A percentile compares a stretch with the other conserved stretches of the same genome.
Evolutionary conservation across 192 early-diverging fungal genomes (phyloP).

Genomic region (Spizellomyces sp.): DNA sequence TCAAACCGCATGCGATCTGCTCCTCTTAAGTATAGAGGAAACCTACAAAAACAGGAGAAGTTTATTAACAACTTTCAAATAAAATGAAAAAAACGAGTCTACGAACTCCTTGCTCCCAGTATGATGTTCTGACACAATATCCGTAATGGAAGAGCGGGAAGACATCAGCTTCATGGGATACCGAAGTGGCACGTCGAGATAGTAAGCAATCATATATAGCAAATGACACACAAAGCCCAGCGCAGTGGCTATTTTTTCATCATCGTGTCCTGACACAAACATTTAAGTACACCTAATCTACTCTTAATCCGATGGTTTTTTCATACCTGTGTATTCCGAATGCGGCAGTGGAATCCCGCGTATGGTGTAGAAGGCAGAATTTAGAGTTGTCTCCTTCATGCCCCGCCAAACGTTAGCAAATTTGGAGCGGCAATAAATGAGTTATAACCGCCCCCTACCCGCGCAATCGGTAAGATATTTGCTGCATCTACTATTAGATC

Average conservation of each 20-base stretch:
- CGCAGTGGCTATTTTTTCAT: slow-evolving; percentile 68
- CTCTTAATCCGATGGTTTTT: neutral
- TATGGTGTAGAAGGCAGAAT: slow-evolving; percentile 27
- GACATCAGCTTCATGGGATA: slow-evolving; percentile 79
- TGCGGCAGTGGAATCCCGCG: slow-evolving; percentile 40
- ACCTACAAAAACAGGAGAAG: slow-evolving; percentile 45
- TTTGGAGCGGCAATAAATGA: neutral
- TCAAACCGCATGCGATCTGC: slow-evolving; percentile 72
- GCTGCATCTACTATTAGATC: slow-evolving; percentile 25
- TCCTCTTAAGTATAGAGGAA: slow-evolving; percentile 73
- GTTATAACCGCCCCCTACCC: slow-evolving; percentile 5
- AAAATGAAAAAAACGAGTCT: neutral
- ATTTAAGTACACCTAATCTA: neutral
- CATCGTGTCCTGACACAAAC: slow-evolving; percentile 24
- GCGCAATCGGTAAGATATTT: slow-evolving; percentile 40
- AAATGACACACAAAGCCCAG: slow-evolving; percentile 73
- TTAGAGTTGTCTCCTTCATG: too few relatives aligned
- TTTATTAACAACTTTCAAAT: neutral
- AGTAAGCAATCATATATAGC: slow-evolving; percentile 68
- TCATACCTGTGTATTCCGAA: slow-evolving; percentile 38
- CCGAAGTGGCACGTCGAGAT: slow-evolving; percentile 67
- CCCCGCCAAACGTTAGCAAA: neutral
- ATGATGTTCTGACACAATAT: slow-evolving; percentile 38
- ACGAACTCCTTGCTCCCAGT: slow-evolving; percentile 43
- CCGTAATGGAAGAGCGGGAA: slow-evolving; percentile 65